Evolutionary conservation across 352 stramenopile genomes (phyloP), one percentile per base, ranked within the genome.

Genomic region (Elongisporangium senticosum): DNA sequence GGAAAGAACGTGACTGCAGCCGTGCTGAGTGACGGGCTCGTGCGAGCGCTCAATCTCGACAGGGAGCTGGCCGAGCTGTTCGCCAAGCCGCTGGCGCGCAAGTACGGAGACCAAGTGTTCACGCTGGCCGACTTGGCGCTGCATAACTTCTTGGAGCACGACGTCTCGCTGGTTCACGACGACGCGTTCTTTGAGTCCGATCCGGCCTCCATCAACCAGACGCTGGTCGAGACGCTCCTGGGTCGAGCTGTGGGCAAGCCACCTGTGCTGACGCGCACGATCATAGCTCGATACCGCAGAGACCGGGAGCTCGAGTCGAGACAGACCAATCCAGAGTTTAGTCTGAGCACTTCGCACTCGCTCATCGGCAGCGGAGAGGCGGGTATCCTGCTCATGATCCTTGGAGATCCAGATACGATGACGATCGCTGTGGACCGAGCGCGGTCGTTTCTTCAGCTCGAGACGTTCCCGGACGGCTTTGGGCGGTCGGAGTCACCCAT

Each of bases 81-180:
- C 28, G 28, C 28, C 28, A 53, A 65, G 13, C 53, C 64, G 10
- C 55, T 76, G 22, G 51, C 62, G 11, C 17, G 71, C 14, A 62
- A 21, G 48, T 60, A 76, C 19, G 57, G 61, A n/a, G 54, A 49
- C 17, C 49, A 20, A 6, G 39, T 79, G 37, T 67, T 88, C 52
- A 75, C 77, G 24, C 65, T 90, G 0, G 62, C 69, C 0, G 69
- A 82, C 49, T 62, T 90, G 7, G 56, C 65, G 0, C 55, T 69
- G 22, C 79, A 83, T 68, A 77, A 86, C 23, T 85, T 85, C 19
- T 81, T 88, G 21, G 76, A 90, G 51, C 80, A 90, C 58, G 80
- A 90, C 49, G 77, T 74, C 4, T 90, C 80, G 11, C 60, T 90
- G 37, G 67, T 86, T 22, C 80, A 84, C 57, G 66, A 75, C 43